Evolutionary conservation across 1,284 basidiomycete genomes (phyloP).

Genomic region (Mycena sp.): DNA sequence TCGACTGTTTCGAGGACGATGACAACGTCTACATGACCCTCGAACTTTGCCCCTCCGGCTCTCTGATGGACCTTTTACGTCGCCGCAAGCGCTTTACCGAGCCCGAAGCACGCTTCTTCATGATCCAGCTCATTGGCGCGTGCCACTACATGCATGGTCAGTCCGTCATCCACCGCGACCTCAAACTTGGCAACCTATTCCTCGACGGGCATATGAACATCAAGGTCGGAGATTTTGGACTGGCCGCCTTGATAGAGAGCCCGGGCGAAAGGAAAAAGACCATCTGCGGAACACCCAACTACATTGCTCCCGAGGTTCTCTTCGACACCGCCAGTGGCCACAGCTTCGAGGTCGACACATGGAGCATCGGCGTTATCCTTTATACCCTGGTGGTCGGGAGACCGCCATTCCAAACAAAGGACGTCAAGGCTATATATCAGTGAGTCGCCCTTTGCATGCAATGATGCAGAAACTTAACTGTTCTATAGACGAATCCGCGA

Average conservation of each 20-base stretch:
- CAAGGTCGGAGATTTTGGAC: slow-evolving; percentile 97
- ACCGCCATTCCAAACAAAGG: slow-evolving; percentile 98
- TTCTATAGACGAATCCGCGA: slow-evolving; percentile 86
- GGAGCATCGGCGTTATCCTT: slow-evolving; percentile 97
- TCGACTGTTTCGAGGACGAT: slow-evolving; percentile 95
- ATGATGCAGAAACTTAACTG: slow-evolving; percentile 22
- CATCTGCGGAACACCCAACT: slow-evolving; percentile 98
- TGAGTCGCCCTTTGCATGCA: slow-evolving; percentile 46
- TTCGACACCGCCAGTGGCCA: slow-evolving; percentile 97
- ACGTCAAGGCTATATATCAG: slow-evolving; percentile 96
- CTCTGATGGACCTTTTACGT: slow-evolving; percentile 92
- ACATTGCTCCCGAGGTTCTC: slow-evolving; percentile 97
- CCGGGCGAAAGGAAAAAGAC: slow-evolving; percentile 98
- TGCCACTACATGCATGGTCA: slow-evolving; percentile 97
- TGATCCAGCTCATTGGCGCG: slow-evolving; percentile 95
- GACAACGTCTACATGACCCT: slow-evolving; percentile 98
- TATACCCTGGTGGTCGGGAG: slow-evolving; percentile 95
- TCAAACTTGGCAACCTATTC: slow-evolving; percentile 97
- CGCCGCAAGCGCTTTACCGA: slow-evolving; percentile 90
- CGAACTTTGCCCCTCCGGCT: slow-evolving; percentile 91
- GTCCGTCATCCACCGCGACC: slow-evolving; percentile 95
- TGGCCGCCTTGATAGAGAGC: slow-evolving; percentile 96
- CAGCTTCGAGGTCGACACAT: slow-evolving; percentile 98
- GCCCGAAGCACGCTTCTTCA: slow-evolving; percentile 91
- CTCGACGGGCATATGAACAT: slow-evolving; percentile 93